Percentiles rank a stretch among this genome's conserved stretches.
Conservation (phyloP, 768 basidiomycete genomes). For the Boletus fagicola region DNA sequence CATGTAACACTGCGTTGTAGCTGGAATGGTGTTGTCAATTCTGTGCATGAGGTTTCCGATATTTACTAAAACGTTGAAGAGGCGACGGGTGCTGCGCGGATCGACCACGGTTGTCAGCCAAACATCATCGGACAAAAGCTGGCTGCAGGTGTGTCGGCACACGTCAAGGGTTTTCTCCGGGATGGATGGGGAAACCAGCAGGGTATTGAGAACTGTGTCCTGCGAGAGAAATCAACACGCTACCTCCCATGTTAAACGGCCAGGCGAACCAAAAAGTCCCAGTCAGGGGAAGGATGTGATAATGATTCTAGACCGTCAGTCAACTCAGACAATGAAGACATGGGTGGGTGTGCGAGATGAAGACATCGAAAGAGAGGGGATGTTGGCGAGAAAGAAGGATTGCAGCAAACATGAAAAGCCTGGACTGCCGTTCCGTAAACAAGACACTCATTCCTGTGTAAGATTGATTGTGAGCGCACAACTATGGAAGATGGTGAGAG, state of each 20-base stretch:
- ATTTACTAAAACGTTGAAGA: constrained; percentile 46
- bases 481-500: constrained; percentile 32
- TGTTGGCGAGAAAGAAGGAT: constrained; percentile 19
- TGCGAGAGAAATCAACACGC: constrained; percentile 17
- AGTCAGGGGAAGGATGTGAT: constrained; percentile 28
- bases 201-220: constrained; percentile 26
- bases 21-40: constrained; percentile 26
- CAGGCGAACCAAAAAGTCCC: constrained; percentile 31
- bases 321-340: constrained; percentile 27
- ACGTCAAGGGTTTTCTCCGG: constrained; percentile 33
- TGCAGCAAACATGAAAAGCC: constrained; percentile 18
- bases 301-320: constrained; percentile 26
- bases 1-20: constrained; percentile 38
- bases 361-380: constrained; percentile 16
- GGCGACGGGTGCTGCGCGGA: constrained; percentile 37
- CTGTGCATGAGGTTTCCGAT: constrained; percentile 38
- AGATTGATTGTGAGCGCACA: constrained; percentile 31
- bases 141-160: constrained; percentile 33
- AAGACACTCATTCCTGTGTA: constrained; percentile 31
- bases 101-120: constrained; percentile 25
- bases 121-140: constrained; percentile 29
- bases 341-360: constrained; percentile 10
- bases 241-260: background rate
- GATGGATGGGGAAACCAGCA: constrained; percentile 28
- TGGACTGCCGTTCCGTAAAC: constrained; percentile 30